These are phyloP conservation scores for Solanum hybrid DNA, from an alignment of 305 asterid species.

Conservation along the genomic window DNA sequence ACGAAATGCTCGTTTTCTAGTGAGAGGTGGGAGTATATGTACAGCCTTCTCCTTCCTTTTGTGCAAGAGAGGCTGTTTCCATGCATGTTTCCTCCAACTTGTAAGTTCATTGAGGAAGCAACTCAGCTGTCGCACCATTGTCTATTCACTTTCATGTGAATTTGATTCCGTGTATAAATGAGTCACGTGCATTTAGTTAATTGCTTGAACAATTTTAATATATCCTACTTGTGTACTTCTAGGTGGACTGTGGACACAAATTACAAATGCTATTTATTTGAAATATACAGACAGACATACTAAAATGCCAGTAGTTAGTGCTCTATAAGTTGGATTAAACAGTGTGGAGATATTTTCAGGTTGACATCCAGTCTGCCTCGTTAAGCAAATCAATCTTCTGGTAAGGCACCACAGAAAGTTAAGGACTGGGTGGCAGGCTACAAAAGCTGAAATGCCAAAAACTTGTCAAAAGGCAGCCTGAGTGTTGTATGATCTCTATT, in stretches of 20 bases:
- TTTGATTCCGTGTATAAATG: neutral
- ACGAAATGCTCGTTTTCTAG: neutral
- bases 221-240: neutral
- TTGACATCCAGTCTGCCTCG: neutral
- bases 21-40: neutral
- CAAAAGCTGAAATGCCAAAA: neutral
- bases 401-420: neutral
- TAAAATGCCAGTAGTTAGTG: neutral
- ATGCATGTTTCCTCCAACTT: neutral
- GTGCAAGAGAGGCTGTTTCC: neutral
- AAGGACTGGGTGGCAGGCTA: neutral
- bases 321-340: neutral
- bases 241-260: neutral
- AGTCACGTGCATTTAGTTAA: neutral
- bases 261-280: neutral
- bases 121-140: neutral
- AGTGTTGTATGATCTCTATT: neutral
- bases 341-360: neutral
- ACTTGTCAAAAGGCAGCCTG: neutral
- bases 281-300: neutral
- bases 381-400: neutral
- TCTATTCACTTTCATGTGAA: neutral
- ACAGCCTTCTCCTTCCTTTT: neutral
- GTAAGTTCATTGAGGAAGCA: neutral
- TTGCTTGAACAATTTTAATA: neutral